phyloP scores from a whole-genome alignment of 306 rosid genomes.

The Cicer bijugum region DNA sequence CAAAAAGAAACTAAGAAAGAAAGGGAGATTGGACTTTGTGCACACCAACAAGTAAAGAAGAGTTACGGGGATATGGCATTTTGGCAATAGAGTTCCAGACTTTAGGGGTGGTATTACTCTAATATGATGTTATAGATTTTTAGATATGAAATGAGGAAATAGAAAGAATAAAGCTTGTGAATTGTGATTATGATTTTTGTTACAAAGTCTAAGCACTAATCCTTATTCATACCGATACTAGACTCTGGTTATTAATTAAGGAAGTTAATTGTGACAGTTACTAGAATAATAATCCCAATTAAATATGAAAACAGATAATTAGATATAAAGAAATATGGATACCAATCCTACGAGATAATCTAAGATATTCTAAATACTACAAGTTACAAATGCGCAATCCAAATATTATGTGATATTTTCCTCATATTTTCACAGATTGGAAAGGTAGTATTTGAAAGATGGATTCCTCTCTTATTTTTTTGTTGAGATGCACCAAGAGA shows the following conservation, averaged over 20 bases:
- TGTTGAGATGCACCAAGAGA: conserved; percentile 12
- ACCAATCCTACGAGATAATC: not conserved
- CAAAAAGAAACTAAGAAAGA: not conserved
- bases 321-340: not conserved
- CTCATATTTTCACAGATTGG: not conserved
- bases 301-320: not conserved
- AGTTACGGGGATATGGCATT: not conserved
- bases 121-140: conserved; percentile 8
- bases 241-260: not conserved
- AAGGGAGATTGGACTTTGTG: not conserved
- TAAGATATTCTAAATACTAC: not conserved
- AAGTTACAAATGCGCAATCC: not conserved
- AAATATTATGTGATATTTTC: not conserved
- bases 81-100: not conserved
- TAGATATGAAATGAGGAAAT: not conserved
- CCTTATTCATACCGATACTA: conserved; percentile 1
- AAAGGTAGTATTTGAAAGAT: conserved; percentile 8
- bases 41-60: not conserved
- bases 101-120: not conserved
- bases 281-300: not conserved
- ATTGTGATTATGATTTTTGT: not conserved
- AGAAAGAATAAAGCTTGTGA: not conserved
- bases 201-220: not conserved
- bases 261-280: not conserved
- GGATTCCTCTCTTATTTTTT: conserved; percentile 16